Evolutionary conservation across 116 monocot species (phyloP).

Genomic region (Dioscorea cayenensis): DNA sequence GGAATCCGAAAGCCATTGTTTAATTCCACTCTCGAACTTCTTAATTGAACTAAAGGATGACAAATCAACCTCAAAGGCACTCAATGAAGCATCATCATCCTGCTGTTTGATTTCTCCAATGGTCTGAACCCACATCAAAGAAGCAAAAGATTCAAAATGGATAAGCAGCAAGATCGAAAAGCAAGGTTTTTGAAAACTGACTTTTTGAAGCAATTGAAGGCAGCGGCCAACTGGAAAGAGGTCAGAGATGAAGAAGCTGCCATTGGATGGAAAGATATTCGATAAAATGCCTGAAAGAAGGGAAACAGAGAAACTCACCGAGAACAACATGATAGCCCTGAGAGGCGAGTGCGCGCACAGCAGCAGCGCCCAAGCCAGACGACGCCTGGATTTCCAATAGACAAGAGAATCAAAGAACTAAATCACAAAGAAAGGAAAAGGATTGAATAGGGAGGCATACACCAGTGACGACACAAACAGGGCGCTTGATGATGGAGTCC

Average conservation of each 20-base stretch:
- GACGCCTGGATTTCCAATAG: slow-evolving; percentile 42
- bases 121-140: slow-evolving; percentile 30
- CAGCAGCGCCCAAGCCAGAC: slow-evolving; percentile 73
- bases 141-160: not conserved
- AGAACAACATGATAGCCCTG: slow-evolving; percentile 71
- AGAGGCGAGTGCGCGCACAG: slow-evolving; percentile 41
- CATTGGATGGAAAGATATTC: not conserved
- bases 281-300: not conserved
- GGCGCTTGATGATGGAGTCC: slow-evolving; percentile 5
- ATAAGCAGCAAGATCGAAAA: not conserved
- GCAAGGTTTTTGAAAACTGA: slow-evolving; percentile 5
- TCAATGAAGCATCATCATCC: slow-evolving; percentile 28
- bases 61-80: slow-evolving; percentile 61
- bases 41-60: slow-evolving; percentile 65
- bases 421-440: not conserved
- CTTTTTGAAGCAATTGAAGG: slow-evolving; percentile 44
- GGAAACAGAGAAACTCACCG: slow-evolving; percentile 24
- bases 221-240: slow-evolving; percentile 59
- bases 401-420: not conserved
- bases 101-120: slow-evolving; percentile 56
- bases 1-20: slow-evolving; percentile 61
- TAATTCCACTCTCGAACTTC: slow-evolving; percentile 59
- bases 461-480: slow-evolving; percentile 76
- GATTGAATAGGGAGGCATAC: slow-evolving; percentile 21
- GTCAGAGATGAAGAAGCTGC: not conserved